phyloP scores from a whole-genome alignment of 345 rosid genomes.

The Atalantia buxifolia region DNA sequence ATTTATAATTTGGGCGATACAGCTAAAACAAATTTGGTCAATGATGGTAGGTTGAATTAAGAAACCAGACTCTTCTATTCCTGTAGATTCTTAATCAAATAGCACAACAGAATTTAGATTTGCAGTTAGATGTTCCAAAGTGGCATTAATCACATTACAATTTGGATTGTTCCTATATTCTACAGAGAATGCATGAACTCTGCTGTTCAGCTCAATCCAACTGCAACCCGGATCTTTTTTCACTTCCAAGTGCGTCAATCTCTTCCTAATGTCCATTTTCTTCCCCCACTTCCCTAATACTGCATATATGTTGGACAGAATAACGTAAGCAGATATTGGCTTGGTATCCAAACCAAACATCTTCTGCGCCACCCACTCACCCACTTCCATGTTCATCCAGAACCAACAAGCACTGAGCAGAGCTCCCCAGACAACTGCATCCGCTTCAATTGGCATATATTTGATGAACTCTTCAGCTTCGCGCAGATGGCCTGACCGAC shows the following conservation, averaged over 20 bases:
- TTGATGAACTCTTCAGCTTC: slow-evolving; percentile 57
- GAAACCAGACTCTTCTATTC: background rate
- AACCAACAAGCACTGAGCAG: slow-evolving; percentile 53
- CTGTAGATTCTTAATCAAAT: slow-evolving; percentile 4
- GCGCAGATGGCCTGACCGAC: slow-evolving; percentile 41
- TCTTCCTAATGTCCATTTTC: slow-evolving; percentile 48
- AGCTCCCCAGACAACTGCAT: slow-evolving; percentile 54
- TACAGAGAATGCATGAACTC: slow-evolving; percentile 35
- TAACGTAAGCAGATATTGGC: slow-evolving; percentile 37
- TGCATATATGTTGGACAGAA: slow-evolving; percentile 52
- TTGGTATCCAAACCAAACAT: slow-evolving; percentile 34
- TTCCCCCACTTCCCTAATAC: slow-evolving; percentile 48
- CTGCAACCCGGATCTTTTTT: slow-evolving; percentile 58
- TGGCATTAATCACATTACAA: slow-evolving; percentile 32
- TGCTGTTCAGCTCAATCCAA: slow-evolving; percentile 47
- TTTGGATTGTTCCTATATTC: slow-evolving; percentile 36
- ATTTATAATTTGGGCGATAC: background rate
- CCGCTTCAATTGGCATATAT: slow-evolving; percentile 55
- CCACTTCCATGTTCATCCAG: slow-evolving; percentile 50
- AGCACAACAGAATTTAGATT: slow-evolving; percentile 28
- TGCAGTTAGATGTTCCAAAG: slow-evolving; percentile 36
- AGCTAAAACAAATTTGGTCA: background rate
- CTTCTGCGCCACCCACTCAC: slow-evolving; percentile 47
- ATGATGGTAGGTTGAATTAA: background rate
- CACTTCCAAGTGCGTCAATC: slow-evolving; percentile 34